Conservation (phyloP, 208 protist genomes). For the Trichomonas tenax region DNA sequence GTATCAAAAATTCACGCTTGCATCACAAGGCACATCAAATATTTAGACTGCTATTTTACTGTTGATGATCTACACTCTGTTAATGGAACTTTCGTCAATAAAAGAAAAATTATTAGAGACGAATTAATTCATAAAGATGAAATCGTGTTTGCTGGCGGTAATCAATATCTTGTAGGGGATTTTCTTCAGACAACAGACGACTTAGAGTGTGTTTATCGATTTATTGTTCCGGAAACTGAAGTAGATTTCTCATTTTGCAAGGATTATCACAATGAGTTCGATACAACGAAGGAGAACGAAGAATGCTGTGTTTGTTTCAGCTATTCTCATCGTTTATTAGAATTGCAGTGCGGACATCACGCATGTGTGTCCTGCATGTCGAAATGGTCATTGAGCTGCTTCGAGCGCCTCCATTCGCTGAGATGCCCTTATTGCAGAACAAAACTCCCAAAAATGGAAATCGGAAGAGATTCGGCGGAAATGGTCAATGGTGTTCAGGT, state of each 20-base stretch:
- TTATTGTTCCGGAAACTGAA: neutral
- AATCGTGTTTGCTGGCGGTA: neutral
- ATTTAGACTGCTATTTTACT: neutral
- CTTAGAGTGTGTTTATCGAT: neutral
- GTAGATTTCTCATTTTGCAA: neutral
- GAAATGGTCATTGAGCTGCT: neutral
- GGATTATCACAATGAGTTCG: neutral
- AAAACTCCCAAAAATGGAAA: neutral
- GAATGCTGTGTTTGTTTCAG: neutral
- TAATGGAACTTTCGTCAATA: constrained; percentile 3
- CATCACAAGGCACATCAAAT: neutral
- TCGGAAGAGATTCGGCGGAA: neutral
- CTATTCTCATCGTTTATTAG: neutral
- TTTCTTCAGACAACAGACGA: neutral
- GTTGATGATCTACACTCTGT: neutral
- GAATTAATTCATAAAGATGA: neutral
- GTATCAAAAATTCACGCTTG: neutral
- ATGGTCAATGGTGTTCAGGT: neutral
- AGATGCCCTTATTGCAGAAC: neutral
- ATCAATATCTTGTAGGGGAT: neutral
- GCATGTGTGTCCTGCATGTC: neutral
- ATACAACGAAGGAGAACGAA: neutral
- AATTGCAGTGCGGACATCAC: neutral
- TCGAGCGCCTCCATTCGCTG: neutral
- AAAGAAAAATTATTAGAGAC: neutral